Base-by-base conservation (phyloP, 768 basidiomycete species). In the Ramaria sp. region DNA sequence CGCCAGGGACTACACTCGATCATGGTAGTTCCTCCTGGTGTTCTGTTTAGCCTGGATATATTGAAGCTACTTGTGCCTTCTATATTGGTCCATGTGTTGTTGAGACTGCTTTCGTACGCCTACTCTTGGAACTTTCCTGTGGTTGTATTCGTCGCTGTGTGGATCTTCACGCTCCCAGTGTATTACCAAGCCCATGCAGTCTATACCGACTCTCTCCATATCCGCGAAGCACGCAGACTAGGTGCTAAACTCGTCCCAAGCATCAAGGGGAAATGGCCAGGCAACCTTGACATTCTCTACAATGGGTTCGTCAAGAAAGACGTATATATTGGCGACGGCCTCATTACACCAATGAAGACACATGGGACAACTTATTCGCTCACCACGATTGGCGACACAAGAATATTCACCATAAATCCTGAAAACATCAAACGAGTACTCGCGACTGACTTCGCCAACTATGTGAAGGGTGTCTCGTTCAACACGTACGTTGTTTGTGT, bases 201-300 rank as follows among this genome's bases (percentile, higher is more conserved):
- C 13, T 69, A 73, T 56, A 58, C 60, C 12, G 65, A 70, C 45
- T 59, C 66, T 43, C 55, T 59, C 1, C 77, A 81, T 49, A 59
- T 58, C 18, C 66, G 67, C 32, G 71, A 81, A 43, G 79, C 79
- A 0, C 61, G 62, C 10, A 72, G 69, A 30, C 65, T 81, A 13
- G 74, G 76, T 5, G 81, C 80, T 5, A 69, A 70, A 57, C 71
- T 66, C 2, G 77, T 83, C 48, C 81, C 81, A 3, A 68, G 72
- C 22, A 78, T 85, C n/a, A 69, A 75, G 15, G 85, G 85, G 6
- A 80, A 76, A 68, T 85, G 82, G 82, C 85, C 84, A 3, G 85
- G 85, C 15, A 87, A 87, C 63, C 67, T 87, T 59, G 85, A 88
- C 60, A 65, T 87, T 48, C 72, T 85, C 30, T 32, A 34, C 13